phyloP scores from a whole-genome alignment of 78 protist species.

The Dictyostelium brefeldianum region DNA sequence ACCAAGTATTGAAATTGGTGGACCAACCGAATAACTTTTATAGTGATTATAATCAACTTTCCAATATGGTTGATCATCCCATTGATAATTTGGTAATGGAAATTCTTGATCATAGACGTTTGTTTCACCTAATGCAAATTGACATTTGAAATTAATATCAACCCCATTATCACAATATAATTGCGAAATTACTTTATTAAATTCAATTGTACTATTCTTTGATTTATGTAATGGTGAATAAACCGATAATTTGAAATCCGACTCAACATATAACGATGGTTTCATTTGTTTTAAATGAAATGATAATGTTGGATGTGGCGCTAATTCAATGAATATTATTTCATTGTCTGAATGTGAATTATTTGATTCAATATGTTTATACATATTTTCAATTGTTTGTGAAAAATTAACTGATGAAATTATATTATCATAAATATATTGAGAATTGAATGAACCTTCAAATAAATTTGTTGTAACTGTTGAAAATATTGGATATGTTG shows the following conservation, averaged over 20 bases:
- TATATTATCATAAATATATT: constrained; percentile 9
- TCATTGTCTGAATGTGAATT: background rate
- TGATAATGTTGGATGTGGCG: constrained; percentile 73
- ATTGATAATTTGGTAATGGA: constrained; percentile 21
- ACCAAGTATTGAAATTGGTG: background rate
- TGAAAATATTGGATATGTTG: constrained; percentile 26
- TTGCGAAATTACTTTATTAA: background rate
- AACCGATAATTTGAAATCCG: background rate
- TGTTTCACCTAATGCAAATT: background rate
- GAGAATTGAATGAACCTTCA: background rate
- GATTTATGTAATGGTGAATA: constrained; percentile 20
- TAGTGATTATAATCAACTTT: background rate
- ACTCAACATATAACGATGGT: background rate
- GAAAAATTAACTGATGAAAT: background rate
- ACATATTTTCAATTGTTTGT: background rate
- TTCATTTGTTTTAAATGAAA: background rate
- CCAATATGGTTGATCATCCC: constrained; percentile 24
- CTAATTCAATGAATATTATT: constrained; percentile 12
- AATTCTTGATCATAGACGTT: background rate
- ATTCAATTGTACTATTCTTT: background rate
- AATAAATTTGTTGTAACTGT: constrained; percentile 10
- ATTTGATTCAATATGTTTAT: background rate
- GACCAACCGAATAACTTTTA: background rate
- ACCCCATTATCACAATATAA: background rate
- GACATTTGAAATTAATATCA: background rate